These are phyloP conservation scores for Boletus tomentosulus DNA, from an alignment of 768 basidiomycete genomes.

Conservation along the genomic window DNA sequence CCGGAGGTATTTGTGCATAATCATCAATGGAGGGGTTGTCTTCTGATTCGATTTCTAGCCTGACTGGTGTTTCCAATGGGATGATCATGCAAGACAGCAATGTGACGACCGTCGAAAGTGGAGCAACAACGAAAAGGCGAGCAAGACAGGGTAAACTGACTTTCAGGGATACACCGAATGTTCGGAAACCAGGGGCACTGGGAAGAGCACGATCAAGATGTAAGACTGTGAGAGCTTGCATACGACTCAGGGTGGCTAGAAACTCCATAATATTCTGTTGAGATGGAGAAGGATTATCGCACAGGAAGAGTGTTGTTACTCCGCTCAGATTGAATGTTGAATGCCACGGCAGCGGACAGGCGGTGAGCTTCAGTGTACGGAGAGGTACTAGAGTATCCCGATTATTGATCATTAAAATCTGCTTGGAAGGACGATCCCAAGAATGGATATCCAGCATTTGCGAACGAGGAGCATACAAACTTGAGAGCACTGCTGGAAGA, in stretches of 20 bases:
- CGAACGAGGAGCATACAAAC: too few relatives aligned
- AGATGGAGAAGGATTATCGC: too few relatives aligned
- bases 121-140: background rate
- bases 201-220: constrained; percentile 31
- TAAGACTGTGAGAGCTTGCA: constrained; percentile 32
- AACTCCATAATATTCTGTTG: constrained; percentile 14
- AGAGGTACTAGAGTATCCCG: too few relatives aligned
- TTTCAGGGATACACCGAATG: background rate
- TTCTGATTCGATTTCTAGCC: too few relatives aligned
- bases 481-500: background rate
- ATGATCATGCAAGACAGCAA: constrained; percentile 6
- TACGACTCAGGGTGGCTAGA: constrained; percentile 29
- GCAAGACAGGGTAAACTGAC: background rate
- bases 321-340: constrained; percentile 1
- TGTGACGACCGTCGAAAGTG: constrained; percentile 2
- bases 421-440: background rate
- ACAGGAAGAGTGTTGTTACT: constrained; percentile 31
- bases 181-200: background rate
- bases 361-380: too few relatives aligned
- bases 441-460: background rate
- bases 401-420: too few relatives aligned
- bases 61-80: background rate
- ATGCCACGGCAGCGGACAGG: too few relatives aligned
- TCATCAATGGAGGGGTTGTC: background rate
- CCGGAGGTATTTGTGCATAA: background rate